Conservation (phyloP, 2,329 filamentous ascomycete species). For the Ambrosiella cleistominuta region DNA sequence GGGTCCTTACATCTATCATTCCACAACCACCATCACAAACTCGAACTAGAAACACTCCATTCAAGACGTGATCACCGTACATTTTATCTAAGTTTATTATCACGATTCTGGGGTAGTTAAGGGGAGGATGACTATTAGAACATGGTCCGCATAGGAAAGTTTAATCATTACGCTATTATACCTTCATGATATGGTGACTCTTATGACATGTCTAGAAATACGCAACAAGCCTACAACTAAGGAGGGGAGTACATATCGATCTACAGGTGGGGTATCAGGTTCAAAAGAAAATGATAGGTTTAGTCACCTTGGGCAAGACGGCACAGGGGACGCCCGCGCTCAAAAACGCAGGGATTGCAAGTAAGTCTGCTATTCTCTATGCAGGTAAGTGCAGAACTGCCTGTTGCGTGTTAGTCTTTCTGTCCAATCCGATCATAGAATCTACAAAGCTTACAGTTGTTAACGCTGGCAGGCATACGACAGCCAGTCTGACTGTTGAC, state of each 20-base stretch:
- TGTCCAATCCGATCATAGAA: background rate
- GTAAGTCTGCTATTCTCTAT: constrained; percentile 17
- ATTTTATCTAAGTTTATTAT: background rate
- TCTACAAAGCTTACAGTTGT: constrained; percentile 19
- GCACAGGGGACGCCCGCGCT: constrained; percentile 19
- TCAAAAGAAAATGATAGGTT: background rate
- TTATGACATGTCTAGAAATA: background rate
- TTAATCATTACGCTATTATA: constrained; percentile 3
- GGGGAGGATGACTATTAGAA: background rate
- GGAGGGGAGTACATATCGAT: background rate
- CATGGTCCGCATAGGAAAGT: background rate
- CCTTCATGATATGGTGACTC: background rate
- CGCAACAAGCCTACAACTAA: background rate
- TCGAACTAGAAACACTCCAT: no score
- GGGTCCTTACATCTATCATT: background rate
- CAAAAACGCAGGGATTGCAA: constrained; percentile 17
- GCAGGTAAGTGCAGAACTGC: constrained; percentile 17
- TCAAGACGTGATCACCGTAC: background rate
- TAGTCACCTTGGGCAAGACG: constrained; percentile 14
- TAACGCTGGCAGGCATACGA: constrained; percentile 20
- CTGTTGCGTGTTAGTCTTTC: constrained; percentile 11
- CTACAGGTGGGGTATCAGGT: background rate
- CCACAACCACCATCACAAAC: background rate
- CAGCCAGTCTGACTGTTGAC: constrained; percentile 20
- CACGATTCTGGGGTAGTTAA: background rate